phyloP scores from a whole-genome alignment of 805 yeast genomes.

The Candida chilensis region DNA sequence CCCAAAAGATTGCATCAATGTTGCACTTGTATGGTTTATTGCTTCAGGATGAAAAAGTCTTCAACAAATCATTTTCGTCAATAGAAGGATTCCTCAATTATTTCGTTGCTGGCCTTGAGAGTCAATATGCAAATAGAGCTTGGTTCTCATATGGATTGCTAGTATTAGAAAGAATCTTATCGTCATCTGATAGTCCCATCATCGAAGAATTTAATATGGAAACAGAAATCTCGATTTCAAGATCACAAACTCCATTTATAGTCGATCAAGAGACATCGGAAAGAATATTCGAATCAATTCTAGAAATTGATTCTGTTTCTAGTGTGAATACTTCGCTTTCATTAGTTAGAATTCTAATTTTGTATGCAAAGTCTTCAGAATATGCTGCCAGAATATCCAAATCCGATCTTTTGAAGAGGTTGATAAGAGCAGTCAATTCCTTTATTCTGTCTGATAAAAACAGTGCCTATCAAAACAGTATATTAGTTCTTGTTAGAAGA shows the following conservation, averaged over 20 bases:
- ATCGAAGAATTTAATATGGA: constrained; percentile 16
- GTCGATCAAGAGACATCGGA: constrained; percentile 11
- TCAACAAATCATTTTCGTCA: constrained; percentile 18
- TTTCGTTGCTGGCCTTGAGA: constrained; percentile 22
- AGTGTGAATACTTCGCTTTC: constrained; percentile 40
- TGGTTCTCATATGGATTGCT: constrained; percentile 56
- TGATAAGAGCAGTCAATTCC: constrained; percentile 32
- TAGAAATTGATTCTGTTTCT: constrained; percentile 27
- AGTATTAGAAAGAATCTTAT: constrained; percentile 45
- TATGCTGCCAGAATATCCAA: constrained; percentile 29
- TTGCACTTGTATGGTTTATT: constrained; percentile 32
- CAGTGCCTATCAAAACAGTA: constrained; percentile 30
- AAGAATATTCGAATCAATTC: constrained; percentile 31
- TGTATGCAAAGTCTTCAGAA: constrained; percentile 38
- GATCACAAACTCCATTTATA: constrained; percentile 8
- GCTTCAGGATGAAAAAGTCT: constrained; percentile 25
- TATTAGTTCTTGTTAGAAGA: constrained; percentile 51
- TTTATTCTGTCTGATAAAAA: constrained; percentile 23
- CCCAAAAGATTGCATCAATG: constrained; percentile 24
- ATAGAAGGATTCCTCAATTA: constrained; percentile 24
- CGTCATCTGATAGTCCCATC: constrained; percentile 41
- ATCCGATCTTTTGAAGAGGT: constrained; percentile 35
- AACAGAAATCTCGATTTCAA: constrained; percentile 4
- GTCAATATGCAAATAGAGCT: constrained; percentile 27
- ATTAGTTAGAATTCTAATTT: constrained; percentile 43